Evolutionary conservation across 2,329 filamentous ascomycete genomes (phyloP).

Genomic region (Trichophyton verrucosum): DNA sequence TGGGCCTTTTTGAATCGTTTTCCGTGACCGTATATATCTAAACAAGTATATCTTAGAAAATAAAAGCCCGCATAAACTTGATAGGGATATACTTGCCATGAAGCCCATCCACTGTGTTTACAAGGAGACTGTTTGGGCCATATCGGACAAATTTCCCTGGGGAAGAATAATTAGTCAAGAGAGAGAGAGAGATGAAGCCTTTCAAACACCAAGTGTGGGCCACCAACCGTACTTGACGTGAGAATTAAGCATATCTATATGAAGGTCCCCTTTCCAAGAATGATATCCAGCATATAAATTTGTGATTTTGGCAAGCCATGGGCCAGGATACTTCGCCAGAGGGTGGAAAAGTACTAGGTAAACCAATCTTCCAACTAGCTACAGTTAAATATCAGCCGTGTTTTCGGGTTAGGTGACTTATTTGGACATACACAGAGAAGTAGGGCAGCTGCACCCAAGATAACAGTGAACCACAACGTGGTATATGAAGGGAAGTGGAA

Average conservation of each 20-base stretch:
- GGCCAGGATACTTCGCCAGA: not conserved
- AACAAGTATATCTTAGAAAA: slow-evolving; percentile 59
- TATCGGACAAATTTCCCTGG: not conserved
- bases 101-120: slow-evolving; percentile 16
- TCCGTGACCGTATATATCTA: slow-evolving; percentile 37
- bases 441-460: not conserved
- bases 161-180: not conserved
- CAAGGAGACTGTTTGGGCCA: not conserved
- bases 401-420: not conserved
- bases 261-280: not conserved
- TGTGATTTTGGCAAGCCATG: not conserved
- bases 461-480: not conserved
- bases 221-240: not conserved
- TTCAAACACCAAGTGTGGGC: not conserved
- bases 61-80: slow-evolving; percentile 47
- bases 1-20: slow-evolving; percentile 19
- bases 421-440: not conserved
- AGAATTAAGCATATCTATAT: not conserved
- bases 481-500: not conserved
- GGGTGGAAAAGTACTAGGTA: slow-evolving; percentile 1
- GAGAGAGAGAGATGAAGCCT: no score
- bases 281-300: not conserved
- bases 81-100: slow-evolving; percentile 65
- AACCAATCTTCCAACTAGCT: not conserved
- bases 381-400: not conserved